Evolutionary conservation across 1,139 yeast genomes (phyloP), one percentile per base, ranked within the genome.

Genomic region (Scheffersomyces titani): DNA sequence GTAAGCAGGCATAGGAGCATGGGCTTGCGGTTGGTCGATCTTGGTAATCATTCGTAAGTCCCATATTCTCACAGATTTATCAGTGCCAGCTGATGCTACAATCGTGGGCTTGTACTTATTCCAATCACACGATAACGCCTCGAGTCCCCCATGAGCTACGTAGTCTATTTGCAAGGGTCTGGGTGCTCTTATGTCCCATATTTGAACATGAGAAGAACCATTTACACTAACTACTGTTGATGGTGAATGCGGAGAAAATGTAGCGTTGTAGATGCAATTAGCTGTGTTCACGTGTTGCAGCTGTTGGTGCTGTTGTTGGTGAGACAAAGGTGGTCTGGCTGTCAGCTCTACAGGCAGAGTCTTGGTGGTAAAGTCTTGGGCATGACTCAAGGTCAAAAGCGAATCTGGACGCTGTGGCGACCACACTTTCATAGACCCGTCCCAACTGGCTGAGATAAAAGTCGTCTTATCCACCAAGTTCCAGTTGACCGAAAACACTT

Each of bases 401-500:
- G 96, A 87, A 47, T 78, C 73, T 16, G 77, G 76, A 54, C 94
- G 77, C 44, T 74, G 74, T 0, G 97, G 94, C 0, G 87, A 73
- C 88, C 88, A 84, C 7, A 94, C 68, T 71, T 91, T 92, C 52
- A 93, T 83, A 1, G 89, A 78, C 0, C 98, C 97, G 71, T 94
- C 98, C 98, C 98, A 94, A 21, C 97, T 89, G 30, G 93, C 82
- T 20, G 94, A 83, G 48, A 89, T 86, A 70, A 93, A 90, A 36
- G 78, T 78, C 1, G 82, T 67, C 70, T 92, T 93, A 62, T 90
- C 93, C 2, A 89, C 88, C 65, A 90, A 71, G 71, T 91, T 92
- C 98, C 98, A 93, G 68, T 87, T 85, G 49, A 93, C 88, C 3
- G 91, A 83, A 63, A 92, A 91, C n/a, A 91, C 97, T 69, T 94